Percentiles rank a stretch among this genome's conserved stretches.
Conservation (phyloP, 108 stramenopile species). For the Poteriospumella lacustris region DNA sequence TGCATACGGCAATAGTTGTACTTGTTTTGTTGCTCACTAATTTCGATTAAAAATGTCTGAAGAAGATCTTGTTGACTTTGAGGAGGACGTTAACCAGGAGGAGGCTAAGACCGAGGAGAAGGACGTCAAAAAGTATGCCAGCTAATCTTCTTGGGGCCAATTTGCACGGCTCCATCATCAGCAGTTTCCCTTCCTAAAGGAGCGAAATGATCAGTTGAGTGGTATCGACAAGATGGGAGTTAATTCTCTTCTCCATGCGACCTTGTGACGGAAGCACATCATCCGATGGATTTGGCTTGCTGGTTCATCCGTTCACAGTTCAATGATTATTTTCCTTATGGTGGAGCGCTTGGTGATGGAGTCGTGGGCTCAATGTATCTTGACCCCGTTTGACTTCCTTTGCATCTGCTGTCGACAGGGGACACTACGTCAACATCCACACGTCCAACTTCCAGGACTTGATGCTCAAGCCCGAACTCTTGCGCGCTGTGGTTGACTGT, state of each 20-base stretch:
- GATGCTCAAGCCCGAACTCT: slow-evolving; percentile 94
- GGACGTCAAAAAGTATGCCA: slow-evolving; percentile 22
- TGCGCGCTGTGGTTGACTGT: slow-evolving; percentile 95
- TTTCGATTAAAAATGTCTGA: slow-evolving; percentile 28
- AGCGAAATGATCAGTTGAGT: background rate
- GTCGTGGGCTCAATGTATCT: background rate
- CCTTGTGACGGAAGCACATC: slow-evolving; percentile 31
- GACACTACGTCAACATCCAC: slow-evolving; percentile 97
- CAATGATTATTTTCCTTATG: background rate
- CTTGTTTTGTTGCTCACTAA: background rate
- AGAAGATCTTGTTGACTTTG: slow-evolving; percentile 56
- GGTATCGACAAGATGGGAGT: background rate
- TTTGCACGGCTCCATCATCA: background rate
- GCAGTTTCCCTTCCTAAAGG: background rate
- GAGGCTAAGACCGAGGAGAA: slow-evolving; percentile 31
- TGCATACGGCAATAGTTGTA: too few species aligned
- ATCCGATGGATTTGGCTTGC: background rate
- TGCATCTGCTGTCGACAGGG: slow-evolving; percentile 54
- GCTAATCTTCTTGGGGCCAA: background rate
- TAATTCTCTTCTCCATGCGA: background rate
- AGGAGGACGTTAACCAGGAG: slow-evolving; percentile 46
- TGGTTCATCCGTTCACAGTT: background rate
- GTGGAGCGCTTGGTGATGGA: background rate
- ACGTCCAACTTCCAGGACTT: slow-evolving; percentile 98
- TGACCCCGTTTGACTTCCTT: background rate